These are phyloP conservation scores for Monoraphidium neglectum DNA, from an alignment of 139 green algal genomes.

Conservation along the genomic window DNA sequence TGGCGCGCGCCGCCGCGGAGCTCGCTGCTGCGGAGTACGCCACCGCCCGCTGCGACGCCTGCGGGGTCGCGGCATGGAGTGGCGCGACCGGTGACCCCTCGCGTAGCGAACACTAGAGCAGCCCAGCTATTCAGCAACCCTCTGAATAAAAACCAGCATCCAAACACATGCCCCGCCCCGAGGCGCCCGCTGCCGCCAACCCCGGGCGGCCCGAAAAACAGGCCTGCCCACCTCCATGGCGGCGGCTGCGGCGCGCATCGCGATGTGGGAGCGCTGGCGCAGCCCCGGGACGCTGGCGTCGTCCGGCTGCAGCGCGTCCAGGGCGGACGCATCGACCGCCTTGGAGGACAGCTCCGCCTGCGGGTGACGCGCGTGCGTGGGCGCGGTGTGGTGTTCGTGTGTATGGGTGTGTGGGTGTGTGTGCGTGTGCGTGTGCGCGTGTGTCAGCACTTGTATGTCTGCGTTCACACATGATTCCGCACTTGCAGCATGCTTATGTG, in stretches of 20 bases:
- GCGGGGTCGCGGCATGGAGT: too few species aligned
- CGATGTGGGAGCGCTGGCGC: constrained; percentile 24
- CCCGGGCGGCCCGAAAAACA: too few species aligned
- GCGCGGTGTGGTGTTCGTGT: background rate
- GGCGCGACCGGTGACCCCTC: too few species aligned
- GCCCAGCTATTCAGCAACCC: too few species aligned
- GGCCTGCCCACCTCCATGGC: constrained; percentile 9
- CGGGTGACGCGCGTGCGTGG: background rate
- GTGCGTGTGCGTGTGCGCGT: background rate
- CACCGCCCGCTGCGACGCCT: constrained; percentile 25
- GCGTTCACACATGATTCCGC: background rate
- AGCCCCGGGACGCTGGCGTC: constrained; percentile 18
- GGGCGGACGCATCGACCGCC: constrained; percentile 4
- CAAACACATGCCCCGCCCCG: too few species aligned
- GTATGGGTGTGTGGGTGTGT: background rate
- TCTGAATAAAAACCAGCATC: too few species aligned
- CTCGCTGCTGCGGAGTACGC: constrained; percentile 35
- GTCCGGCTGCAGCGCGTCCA: background rate
- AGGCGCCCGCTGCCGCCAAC: too few species aligned
- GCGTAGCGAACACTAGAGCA: too few species aligned
- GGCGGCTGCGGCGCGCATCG: constrained; percentile 21
- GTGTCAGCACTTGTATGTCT: background rate
- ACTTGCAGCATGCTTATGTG: too few species aligned
- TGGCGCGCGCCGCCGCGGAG: constrained; percentile 15
- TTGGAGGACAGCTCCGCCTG: constrained; percentile 27